A percentile compares a stretch with the other conserved stretches of the same genome.
Conservation (phyloP, 192 early-diverging fungal genomes). For the Coemansia sp. region DNA sequence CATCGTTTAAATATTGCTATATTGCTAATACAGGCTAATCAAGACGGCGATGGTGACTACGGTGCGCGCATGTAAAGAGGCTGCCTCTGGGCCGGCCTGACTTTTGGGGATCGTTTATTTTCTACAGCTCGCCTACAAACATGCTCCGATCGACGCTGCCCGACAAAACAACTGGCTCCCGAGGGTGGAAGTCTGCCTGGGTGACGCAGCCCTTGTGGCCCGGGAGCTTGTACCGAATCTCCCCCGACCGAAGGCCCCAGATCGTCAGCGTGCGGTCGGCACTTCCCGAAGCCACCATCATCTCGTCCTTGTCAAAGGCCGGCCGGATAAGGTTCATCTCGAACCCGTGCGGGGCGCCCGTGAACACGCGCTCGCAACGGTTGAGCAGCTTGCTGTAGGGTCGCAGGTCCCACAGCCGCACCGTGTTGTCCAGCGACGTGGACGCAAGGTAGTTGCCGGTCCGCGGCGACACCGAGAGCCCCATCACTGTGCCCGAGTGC, state of each 20-base stretch:
- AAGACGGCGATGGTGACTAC: too few species aligned
- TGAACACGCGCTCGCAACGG: slow-evolving; percentile 73
- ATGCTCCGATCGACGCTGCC: slow-evolving; percentile 83
- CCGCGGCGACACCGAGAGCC: slow-evolving; percentile 77
- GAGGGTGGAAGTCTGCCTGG: slow-evolving; percentile 89
- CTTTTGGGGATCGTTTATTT: too few species aligned
- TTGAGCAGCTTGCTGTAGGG: slow-evolving; percentile 69
- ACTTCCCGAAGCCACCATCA: slow-evolving; percentile 77
- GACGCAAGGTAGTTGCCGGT: slow-evolving; percentile 74
- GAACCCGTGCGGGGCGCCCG: slow-evolving; percentile 89
- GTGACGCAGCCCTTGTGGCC: slow-evolving; percentile 94
- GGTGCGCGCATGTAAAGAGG: too few species aligned
- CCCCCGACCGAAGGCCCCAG: slow-evolving; percentile 74
- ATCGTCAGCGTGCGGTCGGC: slow-evolving; percentile 87
- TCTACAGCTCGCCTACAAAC: slow-evolving; percentile 79
- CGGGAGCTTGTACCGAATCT: slow-evolving; percentile 90
- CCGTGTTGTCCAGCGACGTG: slow-evolving; percentile 93
- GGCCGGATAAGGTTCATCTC: slow-evolving; percentile 92
- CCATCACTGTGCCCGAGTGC: slow-evolving; percentile 88
- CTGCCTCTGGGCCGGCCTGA: too few species aligned
- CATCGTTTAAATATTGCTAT: not conserved
- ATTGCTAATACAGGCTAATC: not conserved
- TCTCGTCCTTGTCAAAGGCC: slow-evolving; percentile 82
- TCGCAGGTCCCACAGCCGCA: slow-evolving; percentile 91
- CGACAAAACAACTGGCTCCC: slow-evolving; percentile 80